Conservation (phyloP, 2,329 filamentous ascomycete genomes). For the Ceratocystis smalleyi region DNA sequence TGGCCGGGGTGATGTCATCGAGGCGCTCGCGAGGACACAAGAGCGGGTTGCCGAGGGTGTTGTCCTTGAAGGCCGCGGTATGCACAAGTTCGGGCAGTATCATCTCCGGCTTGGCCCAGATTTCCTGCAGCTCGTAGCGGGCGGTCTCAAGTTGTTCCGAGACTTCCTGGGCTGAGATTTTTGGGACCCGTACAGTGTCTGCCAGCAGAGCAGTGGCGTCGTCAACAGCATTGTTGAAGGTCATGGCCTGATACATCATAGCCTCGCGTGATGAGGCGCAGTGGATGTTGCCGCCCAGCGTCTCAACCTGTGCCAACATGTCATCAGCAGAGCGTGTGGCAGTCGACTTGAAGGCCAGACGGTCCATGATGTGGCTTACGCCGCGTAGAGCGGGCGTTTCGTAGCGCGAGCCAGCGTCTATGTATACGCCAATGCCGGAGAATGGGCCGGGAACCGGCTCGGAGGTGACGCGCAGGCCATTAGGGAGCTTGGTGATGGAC, state of each 20-base stretch:
- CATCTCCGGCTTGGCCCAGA: slow-evolving; percentile 93
- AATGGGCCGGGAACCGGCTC: slow-evolving; percentile 91
- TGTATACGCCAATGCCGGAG: slow-evolving; percentile 84
- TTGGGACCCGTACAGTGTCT: slow-evolving; percentile 79
- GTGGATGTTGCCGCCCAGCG: slow-evolving; percentile 86
- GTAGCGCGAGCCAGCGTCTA: slow-evolving; percentile 88
- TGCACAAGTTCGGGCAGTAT: slow-evolving; percentile 92
- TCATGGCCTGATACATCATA: slow-evolving; percentile 97
- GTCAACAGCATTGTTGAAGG: slow-evolving; percentile 85
- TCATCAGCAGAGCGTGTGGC: slow-evolving; percentile 55
- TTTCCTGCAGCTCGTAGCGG: slow-evolving; percentile 89
- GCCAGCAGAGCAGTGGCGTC: slow-evolving; percentile 70
- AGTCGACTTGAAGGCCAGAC: slow-evolving; percentile 87
- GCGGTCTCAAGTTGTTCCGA: slow-evolving; percentile 76
- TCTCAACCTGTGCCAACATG: slow-evolving; percentile 78
- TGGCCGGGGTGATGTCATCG: slow-evolving; percentile 52
- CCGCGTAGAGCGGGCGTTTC: slow-evolving; percentile 74
- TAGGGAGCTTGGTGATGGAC: slow-evolving; percentile 74
- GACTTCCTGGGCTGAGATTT: slow-evolving; percentile 76
- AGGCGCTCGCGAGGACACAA: slow-evolving; percentile 79
- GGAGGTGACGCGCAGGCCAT: slow-evolving; percentile 86
- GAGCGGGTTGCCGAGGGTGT: slow-evolving; percentile 86
- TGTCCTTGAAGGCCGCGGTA: slow-evolving; percentile 88
- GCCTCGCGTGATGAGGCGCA: slow-evolving; percentile 90
- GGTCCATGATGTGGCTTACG: slow-evolving; percentile 90